Base-by-base conservation (phyloP, 352 stramenopile genomes). In the Thalassiosira tumida region DNA sequence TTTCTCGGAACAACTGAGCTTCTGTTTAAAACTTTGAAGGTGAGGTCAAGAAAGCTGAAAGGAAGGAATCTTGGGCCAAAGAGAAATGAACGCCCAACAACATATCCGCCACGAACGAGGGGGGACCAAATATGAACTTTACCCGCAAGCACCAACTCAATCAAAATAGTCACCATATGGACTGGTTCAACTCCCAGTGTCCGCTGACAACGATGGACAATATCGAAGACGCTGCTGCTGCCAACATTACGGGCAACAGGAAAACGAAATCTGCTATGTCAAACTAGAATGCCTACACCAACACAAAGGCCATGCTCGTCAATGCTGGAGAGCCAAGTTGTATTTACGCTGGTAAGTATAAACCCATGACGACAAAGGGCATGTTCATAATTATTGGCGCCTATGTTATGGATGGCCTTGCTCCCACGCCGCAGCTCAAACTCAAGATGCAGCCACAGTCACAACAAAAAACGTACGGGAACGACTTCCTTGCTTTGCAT, bases 181-280 rank as follows among this genome's bases (percentile, higher is more conserved):
- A 92, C 81, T 89, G 81, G 81, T 86, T 89, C n/a, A 82, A 51
- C 62, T 81, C 87, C n/a, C 75, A 86, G 24, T 59, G 89, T 38
- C 87, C 87, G 21, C 6, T 92, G 67, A 89, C 40, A 10, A 50
- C 59, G 47, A 59, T 65, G 0, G 51, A 76, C 40, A 90, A 92
- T 59, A 67, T 74, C 26, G 81, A 90, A 70, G 50, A 72, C 77
- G 2, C 62, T 15, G 54, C 13, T 2, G 59, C 43, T 1, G 65
- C 67, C 15, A 81, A 89, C 41, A 72, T 92, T 31, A 90, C 67
- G 24, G 67, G 67, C n/a, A 80, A 86, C 65, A 69, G 38, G 31
- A 75, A 0, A 29, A 73, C 79, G 21, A 86, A 89, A 29, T 92
- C 89, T 72, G 17, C 62, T 26, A 70, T 92, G 1, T 89, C 87